phyloP scores from a whole-genome alignment of 2,329 filamentous ascomycete species.

The Trichoderma atroviride region DNA sequence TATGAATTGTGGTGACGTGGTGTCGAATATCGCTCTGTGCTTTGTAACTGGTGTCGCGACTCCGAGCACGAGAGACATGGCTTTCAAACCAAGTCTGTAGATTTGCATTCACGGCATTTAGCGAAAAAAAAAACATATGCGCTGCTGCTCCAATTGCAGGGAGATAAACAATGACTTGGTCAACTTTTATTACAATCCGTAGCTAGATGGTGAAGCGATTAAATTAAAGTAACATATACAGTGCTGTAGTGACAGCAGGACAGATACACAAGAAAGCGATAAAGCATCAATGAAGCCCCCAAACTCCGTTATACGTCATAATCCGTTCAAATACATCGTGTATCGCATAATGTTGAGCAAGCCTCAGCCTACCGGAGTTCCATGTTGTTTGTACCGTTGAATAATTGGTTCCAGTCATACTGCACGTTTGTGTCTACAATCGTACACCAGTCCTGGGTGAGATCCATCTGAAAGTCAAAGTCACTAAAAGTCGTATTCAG shows the following conservation, averaged over 20 bases:
- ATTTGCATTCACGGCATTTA: background rate
- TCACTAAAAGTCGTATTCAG: conserved; percentile 13
- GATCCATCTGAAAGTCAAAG: conserved; percentile 26
- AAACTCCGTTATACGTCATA: background rate
- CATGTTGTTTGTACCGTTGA: conserved; percentile 3
- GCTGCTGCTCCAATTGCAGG: background rate
- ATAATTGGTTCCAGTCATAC: conserved; percentile 20
- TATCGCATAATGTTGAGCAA: background rate
- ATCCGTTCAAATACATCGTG: background rate
- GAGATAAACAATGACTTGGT: background rate
- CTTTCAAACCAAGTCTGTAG: background rate
- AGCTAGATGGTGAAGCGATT: background rate
- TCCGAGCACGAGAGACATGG: too few relatives aligned
- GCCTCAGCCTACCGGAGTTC: background rate
- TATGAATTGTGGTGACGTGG: too few relatives aligned
- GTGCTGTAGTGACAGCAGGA: background rate
- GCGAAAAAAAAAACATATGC: background rate
- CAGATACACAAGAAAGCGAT: background rate
- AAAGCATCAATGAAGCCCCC: background rate
- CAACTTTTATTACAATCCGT: background rate
- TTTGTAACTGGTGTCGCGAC: too few relatives aligned
- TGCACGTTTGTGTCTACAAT: conserved; percentile 15
- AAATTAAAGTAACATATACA: background rate
- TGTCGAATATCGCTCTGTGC: too few relatives aligned
- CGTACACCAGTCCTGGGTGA: conserved; percentile 22